phyloP scores from a whole-genome alignment of 208 protist species.

The Crithidia fasciculata region DNA sequence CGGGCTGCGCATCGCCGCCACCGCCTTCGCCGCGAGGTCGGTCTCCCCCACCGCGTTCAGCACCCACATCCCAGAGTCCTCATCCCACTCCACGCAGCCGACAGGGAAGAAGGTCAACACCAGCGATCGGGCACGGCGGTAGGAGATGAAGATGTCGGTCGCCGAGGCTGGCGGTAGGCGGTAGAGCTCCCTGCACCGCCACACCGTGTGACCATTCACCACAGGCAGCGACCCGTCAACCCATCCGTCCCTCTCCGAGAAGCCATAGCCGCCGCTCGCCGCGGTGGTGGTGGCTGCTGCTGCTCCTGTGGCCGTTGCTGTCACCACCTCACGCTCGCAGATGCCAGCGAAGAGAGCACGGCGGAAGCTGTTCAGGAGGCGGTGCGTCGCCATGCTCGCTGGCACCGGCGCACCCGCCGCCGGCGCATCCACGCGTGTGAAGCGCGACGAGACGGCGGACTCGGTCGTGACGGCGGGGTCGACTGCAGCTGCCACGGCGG shows the following conservation, averaged over 20 bases:
- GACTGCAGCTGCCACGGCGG: neutral
- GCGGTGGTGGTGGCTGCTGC: neutral
- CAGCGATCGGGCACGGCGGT: constrained; percentile 33
- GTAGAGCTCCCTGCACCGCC: constrained; percentile 37
- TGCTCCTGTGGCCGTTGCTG: neutral
- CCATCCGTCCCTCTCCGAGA: neutral
- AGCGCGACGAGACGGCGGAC: constrained; percentile 2
- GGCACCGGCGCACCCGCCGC: neutral
- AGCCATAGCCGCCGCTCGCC: too few species aligned
- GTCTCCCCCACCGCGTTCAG: constrained; percentile 30
- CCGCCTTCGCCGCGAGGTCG: constrained; percentile 26
- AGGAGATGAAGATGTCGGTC: constrained; percentile 48
- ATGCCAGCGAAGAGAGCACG: constrained; percentile 61
- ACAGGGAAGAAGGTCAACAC: constrained; percentile 38
- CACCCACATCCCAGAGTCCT: constrained; percentile 10
- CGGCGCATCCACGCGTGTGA: neutral
- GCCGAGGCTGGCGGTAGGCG: constrained; percentile 32
- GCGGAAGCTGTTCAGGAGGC: constrained; percentile 74
- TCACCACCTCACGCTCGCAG: constrained; percentile 22
- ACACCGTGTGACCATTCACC: neutral
- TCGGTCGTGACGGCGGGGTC: neutral
- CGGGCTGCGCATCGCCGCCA: neutral
- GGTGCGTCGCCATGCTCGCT: constrained; percentile 58
- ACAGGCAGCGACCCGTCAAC: neutral
- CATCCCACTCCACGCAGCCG: constrained; percentile 34